Evolutionary conservation across 257 asterid genomes (phyloP), one percentile per base, ranked within the genome.

Genomic region (Penstemon davidsonii): DNA sequence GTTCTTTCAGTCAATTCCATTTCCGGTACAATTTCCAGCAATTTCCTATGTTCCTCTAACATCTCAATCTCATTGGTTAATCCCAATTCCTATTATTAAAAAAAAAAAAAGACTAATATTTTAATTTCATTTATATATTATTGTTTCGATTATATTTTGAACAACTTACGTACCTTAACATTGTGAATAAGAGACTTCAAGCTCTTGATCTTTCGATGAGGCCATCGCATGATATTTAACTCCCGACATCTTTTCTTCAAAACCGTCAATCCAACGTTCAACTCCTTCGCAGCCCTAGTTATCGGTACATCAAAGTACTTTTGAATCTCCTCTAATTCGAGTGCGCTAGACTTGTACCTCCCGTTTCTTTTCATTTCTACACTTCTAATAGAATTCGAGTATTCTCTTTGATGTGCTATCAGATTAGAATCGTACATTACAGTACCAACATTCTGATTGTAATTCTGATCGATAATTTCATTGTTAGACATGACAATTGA

Each of bases 151-250:
- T 11, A 54, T 6, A 1, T 37, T 52, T 13, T 5, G 4, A 3
- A 46, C n/a, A 10, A 7, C 8, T 9, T 78, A 15, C 18, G 18
- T 15, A 87, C 98, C 96, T 87, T 89, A 39, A 82, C 90, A 64
- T 84, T 87, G 55, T 75, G 69, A 59, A 92, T 92, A n/a, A 92
- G 89, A n/a, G 88, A 86, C 42, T 80, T 73, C 83, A 92, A 75
- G 79, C 98, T 92, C 88, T 89, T 92, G 82, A 92, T 82, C 74
- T 92, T 89, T 4, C 98, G 74, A 46, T 88, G 98, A 8, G 98
- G 97, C 97, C 98, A 92, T 6, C 98, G 53, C 69, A 60, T 75
- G 37, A 92, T 88, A 57, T 84, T 88, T 3, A 92, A 70, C 78
- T 89, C 91, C 36, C 96, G 70, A 11, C 98, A 92, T 36, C 98